phyloP scores from a whole-genome alignment of 1,284 basidiomycete species.

The Austropuccinia psidii region DNA sequence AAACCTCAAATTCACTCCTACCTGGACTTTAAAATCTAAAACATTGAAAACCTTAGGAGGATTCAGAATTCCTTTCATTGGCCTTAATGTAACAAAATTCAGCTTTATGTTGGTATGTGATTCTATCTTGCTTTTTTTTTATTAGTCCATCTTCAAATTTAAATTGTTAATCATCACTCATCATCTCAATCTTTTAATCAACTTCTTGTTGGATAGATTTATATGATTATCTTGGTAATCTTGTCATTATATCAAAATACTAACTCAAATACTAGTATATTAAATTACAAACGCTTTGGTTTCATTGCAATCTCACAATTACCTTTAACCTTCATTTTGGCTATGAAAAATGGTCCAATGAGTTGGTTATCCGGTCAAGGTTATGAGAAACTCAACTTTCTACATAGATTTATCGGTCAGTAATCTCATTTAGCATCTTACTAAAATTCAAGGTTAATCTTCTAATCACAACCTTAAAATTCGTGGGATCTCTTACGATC shows the following conservation, averaged over 20 bases:
- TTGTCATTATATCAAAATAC: slow-evolving; percentile 14
- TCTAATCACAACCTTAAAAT: background rate
- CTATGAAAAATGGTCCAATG: slow-evolving; percentile 31
- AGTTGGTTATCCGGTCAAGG: slow-evolving; percentile 14
- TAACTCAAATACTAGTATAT: background rate
- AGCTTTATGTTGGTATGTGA: background rate
- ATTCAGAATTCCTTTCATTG: too few relatives aligned
- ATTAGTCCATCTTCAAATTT: background rate
- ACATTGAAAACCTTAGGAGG: too few relatives aligned
- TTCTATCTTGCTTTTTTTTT: background rate
- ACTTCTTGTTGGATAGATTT: slow-evolving; percentile 6
- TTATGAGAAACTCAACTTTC: slow-evolving; percentile 28
- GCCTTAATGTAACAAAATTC: slow-evolving; percentile 8
- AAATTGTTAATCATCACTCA: background rate
- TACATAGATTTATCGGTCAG: slow-evolving; percentile 11
- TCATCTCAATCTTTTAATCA: background rate
- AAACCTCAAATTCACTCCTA: too few relatives aligned
- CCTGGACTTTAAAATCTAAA: too few relatives aligned
- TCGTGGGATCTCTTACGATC: background rate
- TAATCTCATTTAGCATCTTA: background rate
- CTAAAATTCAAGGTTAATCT: background rate
- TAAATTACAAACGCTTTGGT: slow-evolving; percentile 28
- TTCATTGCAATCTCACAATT: slow-evolving; percentile 29
- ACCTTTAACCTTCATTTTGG: slow-evolving; percentile 10
- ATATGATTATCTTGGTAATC: slow-evolving; percentile 1